These are phyloP conservation scores for Sanghuangporus sanghuang DNA, from an alignment of 1,284 basidiomycete genomes.

Conservation along the genomic window DNA sequence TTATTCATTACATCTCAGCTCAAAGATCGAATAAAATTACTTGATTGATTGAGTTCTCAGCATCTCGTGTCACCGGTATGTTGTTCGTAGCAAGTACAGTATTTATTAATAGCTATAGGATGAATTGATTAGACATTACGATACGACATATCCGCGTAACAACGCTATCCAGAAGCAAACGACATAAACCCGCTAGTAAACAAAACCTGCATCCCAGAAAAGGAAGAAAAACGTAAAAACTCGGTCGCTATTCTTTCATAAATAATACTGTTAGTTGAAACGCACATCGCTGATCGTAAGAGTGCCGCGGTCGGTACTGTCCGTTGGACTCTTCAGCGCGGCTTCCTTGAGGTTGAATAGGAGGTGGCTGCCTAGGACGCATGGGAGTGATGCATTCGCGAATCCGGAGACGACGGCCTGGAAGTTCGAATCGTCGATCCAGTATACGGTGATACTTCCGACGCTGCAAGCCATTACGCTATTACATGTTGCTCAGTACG, in stretches of 20 bases:
- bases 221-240: not conserved
- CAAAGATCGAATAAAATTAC: no score
- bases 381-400: constrained; percentile 1
- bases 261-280: not conserved
- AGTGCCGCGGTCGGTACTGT: not conserved
- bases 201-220: not conserved
- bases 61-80: no score
- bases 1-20: no score
- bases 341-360: constrained; percentile 11
- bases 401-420: constrained; percentile 4
- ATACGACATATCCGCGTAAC: no score
- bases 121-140: no score
- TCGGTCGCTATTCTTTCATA: not conserved
- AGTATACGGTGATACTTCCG: constrained; percentile 4
- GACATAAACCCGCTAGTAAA: not conserved
- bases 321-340: not conserved
- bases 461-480: constrained; percentile 12
- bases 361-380: constrained; percentile 10
- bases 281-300: not conserved
- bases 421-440: constrained; percentile 1
- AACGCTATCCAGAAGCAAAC: not conserved
- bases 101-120: no score
- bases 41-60: no score
- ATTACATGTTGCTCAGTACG: not conserved
- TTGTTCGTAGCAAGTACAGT: no score